A percentile compares a stretch with the other conserved stretches of the same genome.
phyloP scores from a whole-genome alignment of 768 basidiomycete species.

The Aureoboletus auriporus region DNA sequence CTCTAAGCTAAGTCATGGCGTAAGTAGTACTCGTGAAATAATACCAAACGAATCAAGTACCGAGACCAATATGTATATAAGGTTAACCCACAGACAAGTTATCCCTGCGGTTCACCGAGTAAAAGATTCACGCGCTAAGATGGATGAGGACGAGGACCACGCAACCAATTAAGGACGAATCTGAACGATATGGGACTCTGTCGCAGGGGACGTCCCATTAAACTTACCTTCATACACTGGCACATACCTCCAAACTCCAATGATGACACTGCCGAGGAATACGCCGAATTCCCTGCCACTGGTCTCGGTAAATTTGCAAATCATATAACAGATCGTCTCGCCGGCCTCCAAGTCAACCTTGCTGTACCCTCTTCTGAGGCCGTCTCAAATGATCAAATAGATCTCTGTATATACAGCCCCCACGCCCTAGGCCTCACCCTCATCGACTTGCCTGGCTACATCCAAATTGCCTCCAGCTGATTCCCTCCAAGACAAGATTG shows the following conservation, averaged over 20 bases:
- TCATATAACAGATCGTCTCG: constrained; percentile 87
- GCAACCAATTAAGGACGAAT: too few relatives aligned
- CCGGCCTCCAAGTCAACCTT: constrained; percentile 93
- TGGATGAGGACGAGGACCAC: too few relatives aligned
- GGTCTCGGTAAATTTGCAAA: constrained; percentile 87
- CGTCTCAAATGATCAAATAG: constrained; percentile 93
- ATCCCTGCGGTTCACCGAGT: too few relatives aligned
- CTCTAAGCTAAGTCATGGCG: too few relatives aligned
- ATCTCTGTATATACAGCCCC: constrained; percentile 94
- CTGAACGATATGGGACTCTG: too few relatives aligned
- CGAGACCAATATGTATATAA: too few relatives aligned
- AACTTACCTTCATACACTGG: constrained; percentile 93
- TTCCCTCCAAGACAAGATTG: constrained; percentile 88
- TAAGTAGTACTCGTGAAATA: too few relatives aligned
- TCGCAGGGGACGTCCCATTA: constrained; percentile 90
- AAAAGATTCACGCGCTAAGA: too few relatives aligned
- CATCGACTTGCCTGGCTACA: constrained; percentile 96
- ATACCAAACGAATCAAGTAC: too few relatives aligned
- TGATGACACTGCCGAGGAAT: constrained; percentile 62
- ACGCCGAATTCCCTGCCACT: constrained; percentile 90
- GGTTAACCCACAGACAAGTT: too few relatives aligned
- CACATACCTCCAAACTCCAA: constrained; percentile 67
- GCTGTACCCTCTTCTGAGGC: constrained; percentile 87
- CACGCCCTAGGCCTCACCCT: constrained; percentile 95
- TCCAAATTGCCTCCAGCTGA: constrained; percentile 93